Evolutionary conservation across 73 alveolate genomes (phyloP).

Genomic region (Paramecium tetraurelia): DNA sequence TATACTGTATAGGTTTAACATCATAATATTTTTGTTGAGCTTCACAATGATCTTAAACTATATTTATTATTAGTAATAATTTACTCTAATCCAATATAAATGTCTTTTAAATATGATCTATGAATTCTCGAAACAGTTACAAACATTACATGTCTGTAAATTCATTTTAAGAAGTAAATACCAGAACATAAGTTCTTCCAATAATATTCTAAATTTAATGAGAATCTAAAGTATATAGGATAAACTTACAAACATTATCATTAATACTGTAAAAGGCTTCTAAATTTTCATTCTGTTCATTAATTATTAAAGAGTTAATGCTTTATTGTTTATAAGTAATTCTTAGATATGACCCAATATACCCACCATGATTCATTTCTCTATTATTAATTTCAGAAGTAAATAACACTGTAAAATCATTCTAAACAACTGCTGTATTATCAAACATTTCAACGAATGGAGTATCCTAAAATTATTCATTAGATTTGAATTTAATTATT

Average conservation of each 20-base stretch:
- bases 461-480: neutral
- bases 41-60: neutral
- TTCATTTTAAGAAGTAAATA: neutral
- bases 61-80: neutral
- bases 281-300: neutral
- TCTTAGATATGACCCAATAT: constrained; percentile 6
- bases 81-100: neutral
- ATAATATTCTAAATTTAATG: neutral
- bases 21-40: neutral
- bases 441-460: neutral
- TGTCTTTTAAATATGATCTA: constrained; percentile 12
- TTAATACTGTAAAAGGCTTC: neutral
- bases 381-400: neutral
- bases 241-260: neutral
- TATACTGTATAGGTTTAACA: neutral
- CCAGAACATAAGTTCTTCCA: neutral
- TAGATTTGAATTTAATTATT: neutral
- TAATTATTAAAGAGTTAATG: neutral
- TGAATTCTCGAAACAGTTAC: neutral
- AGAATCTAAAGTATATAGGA: neutral
- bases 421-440: neutral
- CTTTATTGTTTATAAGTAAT: neutral
- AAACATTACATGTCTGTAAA: neutral
- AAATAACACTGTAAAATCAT: neutral
- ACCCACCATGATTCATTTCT: constrained; percentile 52